Conservation (phyloP, 768 basidiomycete genomes). For the Mrakia hoshinonis region DNA sequence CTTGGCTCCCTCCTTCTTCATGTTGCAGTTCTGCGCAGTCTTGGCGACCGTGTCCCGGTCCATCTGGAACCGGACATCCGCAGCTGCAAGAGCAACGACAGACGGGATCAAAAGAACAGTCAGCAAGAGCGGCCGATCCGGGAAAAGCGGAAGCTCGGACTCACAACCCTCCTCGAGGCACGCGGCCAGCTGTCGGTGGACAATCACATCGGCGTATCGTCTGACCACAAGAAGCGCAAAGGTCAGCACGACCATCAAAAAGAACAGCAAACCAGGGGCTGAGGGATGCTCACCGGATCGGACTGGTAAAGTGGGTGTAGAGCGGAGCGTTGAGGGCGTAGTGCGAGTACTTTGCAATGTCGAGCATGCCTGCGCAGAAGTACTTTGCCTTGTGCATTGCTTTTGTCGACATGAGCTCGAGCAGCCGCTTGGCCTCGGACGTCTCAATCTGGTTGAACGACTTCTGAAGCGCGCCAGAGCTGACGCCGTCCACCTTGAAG, state of each 20-base stretch:
- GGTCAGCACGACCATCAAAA: too few relatives aligned
- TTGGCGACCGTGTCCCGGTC: constrained; percentile 97
- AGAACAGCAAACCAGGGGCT: too few relatives aligned
- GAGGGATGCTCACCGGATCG: constrained; percentile 56
- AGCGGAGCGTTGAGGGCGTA: constrained; percentile 82
- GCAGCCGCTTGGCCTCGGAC: constrained; percentile 62
- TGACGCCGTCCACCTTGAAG: constrained; percentile 67
- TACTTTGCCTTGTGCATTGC: constrained; percentile 94
- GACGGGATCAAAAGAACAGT: neutral
- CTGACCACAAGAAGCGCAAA: constrained; percentile 36
- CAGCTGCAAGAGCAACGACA: constrained; percentile 37
- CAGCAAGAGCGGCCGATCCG: neutral
- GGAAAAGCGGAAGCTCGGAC: constrained; percentile 34
- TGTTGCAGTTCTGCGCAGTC: constrained; percentile 95
- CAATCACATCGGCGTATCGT: constrained; percentile 85
- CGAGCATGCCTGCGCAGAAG: constrained; percentile 98
- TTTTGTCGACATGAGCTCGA: constrained; percentile 76
- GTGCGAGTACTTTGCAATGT: constrained; percentile 94
- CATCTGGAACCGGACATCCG: constrained; percentile 88
- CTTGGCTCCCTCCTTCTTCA: constrained; percentile 77
- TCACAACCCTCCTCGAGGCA: constrained; percentile 60
- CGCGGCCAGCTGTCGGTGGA: constrained; percentile 92
- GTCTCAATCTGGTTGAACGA: constrained; percentile 70
- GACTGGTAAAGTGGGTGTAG: constrained; percentile 56
- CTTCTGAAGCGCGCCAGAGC: constrained; percentile 70